Base-by-base conservation (phyloP, 1,284 basidiomycete species). In the Tylopilus orsonianus region DNA sequence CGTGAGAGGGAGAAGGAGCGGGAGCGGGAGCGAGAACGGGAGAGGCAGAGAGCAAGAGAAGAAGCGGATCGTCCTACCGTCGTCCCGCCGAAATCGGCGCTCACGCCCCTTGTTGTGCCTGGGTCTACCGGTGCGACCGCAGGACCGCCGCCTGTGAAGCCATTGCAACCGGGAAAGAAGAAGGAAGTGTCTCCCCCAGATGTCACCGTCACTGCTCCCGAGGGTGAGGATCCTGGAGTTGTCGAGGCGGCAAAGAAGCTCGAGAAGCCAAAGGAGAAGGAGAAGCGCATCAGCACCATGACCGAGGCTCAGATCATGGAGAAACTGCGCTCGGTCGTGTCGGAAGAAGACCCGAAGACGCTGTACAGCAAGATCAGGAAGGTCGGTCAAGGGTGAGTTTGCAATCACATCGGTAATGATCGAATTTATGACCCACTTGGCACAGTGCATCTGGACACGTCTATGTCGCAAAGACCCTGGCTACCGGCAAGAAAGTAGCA, bases 221-320 rank as follows among this genome's bases (percentile, higher is more conserved):
- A 75, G 44, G 66, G 60, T 32, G 66, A 58, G 39, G 71, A 69
- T 46, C 66, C 73, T 3, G 76, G 80, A n/a, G 78, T 87, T 8
- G 85, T 83, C 0, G 87, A 85, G 10, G 87, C 87, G 0, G 87
- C 87, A 0, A 87, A 85, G 23, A 66, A 67, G 43, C 70, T 85
- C 56, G 71, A 71, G 61, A 71, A 68, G 41, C 61, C 53, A 8
- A 71, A 71, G 53, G 85, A 87, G 63, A 86, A 85, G 68, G 79
- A 79, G 63, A 91, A 93, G 70, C 79, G 96, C 46, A 95, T 97
- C 60, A 96, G 92, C 60, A 91, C 94, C 32, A 93, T 99, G 90
- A 92, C 86, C 46, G 96, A 98, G 71, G 90, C 87, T 32, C 95
- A 98, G 73, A 97, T 99, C 62, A 97, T 98, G 94, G 93, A 96